Evolutionary conservation across 768 basidiomycete genomes (phyloP).

Genomic region (Tylopilus rubrobrunneus): DNA sequence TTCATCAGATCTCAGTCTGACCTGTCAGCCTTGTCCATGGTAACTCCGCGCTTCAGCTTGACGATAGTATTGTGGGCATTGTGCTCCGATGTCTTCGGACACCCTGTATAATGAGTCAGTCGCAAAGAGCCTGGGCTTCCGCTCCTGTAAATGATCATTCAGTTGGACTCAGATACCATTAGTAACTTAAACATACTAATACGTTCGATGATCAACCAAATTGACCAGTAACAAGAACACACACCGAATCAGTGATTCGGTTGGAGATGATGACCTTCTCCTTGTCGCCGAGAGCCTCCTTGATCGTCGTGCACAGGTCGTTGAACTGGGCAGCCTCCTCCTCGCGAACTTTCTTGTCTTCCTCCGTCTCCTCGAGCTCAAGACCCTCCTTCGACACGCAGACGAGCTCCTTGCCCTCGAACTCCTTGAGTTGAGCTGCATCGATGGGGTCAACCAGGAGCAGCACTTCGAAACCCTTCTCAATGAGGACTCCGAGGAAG

Average conservation of each 20-base stretch:
- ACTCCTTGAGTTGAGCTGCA: constrained; percentile 98
- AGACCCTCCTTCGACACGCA: constrained; percentile 99
- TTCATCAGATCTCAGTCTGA: constrained; percentile 95
- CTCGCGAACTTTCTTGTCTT: constrained; percentile 92
- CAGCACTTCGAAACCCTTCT: constrained; percentile 98
- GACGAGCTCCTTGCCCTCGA: constrained; percentile 94
- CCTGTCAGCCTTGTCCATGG: constrained; percentile 98
- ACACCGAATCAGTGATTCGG: constrained; percentile 96
- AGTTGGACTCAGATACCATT: background rate
- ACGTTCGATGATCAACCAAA: constrained; percentile 99
- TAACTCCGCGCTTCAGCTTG: constrained; percentile 91
- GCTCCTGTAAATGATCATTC: constrained; percentile 48
- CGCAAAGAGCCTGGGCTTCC: constrained; percentile 97
- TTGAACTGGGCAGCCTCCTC: constrained; percentile 77
- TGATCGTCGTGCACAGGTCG: constrained; percentile 91
- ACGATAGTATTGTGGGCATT: constrained; percentile 91
- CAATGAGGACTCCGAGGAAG: constrained; percentile 98
- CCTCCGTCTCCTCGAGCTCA: constrained; percentile 98
- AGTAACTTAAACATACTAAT: constrained; percentile 45
- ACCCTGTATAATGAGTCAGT: constrained; percentile 99
- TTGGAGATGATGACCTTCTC: constrained; percentile 99
- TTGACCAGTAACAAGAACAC: constrained; percentile 96
- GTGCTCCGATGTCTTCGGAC: constrained; percentile 93
- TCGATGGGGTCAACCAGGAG: constrained; percentile 98
- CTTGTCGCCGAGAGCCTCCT: constrained; percentile 98